Evolutionary conservation across 805 yeast species (phyloP).

Genomic region (Nakazawaea molendinolei): DNA sequence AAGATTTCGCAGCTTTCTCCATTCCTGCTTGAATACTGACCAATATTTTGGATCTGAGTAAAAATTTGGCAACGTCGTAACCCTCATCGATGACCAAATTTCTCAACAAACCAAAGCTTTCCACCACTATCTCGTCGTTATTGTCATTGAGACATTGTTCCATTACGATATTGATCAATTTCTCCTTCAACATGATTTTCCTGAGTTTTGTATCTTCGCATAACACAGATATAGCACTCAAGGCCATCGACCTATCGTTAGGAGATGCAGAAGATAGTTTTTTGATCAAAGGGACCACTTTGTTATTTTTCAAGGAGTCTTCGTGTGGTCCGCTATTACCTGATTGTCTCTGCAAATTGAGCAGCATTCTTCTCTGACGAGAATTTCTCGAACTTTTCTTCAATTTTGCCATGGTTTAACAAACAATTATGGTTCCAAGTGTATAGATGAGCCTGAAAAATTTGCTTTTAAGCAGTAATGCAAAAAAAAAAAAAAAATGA

Average conservation of each 20-base stretch:
- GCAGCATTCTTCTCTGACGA: conserved; percentile 17
- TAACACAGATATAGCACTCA: conserved; percentile 64
- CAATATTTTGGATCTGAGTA: conserved; percentile 81
- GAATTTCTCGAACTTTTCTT: conserved; percentile 59
- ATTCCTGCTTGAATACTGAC: conserved; percentile 46
- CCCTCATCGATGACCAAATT: conserved; percentile 84
- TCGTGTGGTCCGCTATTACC: conserved; percentile 2
- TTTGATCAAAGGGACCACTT: conserved; percentile 60
- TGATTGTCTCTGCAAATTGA: background rate
- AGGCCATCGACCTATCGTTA: conserved; percentile 72
- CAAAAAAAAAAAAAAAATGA: conserved; percentile 4
- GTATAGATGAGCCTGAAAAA: no score
- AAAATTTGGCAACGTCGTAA: conserved; percentile 63
- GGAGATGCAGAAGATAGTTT: conserved; percentile 57
- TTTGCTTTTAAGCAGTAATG: no score
- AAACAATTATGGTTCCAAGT: no score
- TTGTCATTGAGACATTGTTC: conserved; percentile 60
- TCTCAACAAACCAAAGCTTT: conserved; percentile 74
- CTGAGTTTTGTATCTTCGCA: conserved; percentile 66
- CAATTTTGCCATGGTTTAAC: conserved; percentile 74
- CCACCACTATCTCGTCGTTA: conserved; percentile 71
- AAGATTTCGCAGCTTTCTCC: conserved; percentile 39
- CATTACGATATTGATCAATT: conserved; percentile 55
- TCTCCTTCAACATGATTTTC: conserved; percentile 60
- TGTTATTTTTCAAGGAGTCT: conserved; percentile 29